Percentiles rank a stretch among this genome's conserved stretches.
phyloP scores from a whole-genome alignment of 371 early-diverging fungal genomes.

The Syncephalastrum racemosum region DNA sequence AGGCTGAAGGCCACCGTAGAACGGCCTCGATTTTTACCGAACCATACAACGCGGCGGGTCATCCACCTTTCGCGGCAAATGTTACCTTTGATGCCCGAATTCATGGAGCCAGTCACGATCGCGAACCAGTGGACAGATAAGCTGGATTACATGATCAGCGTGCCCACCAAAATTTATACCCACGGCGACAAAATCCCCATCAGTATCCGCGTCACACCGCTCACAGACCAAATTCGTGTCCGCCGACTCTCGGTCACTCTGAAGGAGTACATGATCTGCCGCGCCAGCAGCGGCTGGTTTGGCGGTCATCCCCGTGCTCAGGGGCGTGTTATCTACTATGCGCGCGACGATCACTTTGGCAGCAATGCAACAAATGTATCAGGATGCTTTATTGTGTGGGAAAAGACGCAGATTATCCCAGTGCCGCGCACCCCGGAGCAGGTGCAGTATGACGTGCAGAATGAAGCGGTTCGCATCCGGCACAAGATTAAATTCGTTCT shows the following conservation, averaged over 20 bases:
- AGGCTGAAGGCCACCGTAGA: constrained; percentile 39
- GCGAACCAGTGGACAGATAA: constrained; percentile 42
- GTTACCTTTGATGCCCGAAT: constrained; percentile 25
- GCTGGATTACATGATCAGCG: constrained; percentile 41
- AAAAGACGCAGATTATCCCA: constrained; percentile 21
- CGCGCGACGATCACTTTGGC: constrained; percentile 27
- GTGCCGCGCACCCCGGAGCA: constrained; percentile 25
- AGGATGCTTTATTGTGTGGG: constrained; percentile 27
- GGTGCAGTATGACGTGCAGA: constrained; percentile 39
- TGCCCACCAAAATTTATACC: constrained; percentile 37
- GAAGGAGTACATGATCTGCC: constrained; percentile 43
- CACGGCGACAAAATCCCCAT: constrained; percentile 42
- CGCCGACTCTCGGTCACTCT: constrained; percentile 33
- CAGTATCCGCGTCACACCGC: constrained; percentile 33
- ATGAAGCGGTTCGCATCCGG: constrained; percentile 44
- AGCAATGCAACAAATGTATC: constrained; percentile 5
- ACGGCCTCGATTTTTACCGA: constrained; percentile 35
- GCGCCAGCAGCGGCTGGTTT: constrained; percentile 30
- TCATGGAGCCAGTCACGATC: constrained; percentile 34
- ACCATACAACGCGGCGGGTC: constrained; percentile 14
- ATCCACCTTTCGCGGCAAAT: constrained; percentile 31
- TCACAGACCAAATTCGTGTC: constrained; percentile 23
- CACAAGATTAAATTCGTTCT: constrained; percentile 31
- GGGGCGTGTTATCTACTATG: constrained; percentile 30
- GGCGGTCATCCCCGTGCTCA: constrained; percentile 32